Base-by-base conservation (phyloP, 2,329 filamentous ascomycete genomes). In the Exophiala phaeomuriformis region DNA sequence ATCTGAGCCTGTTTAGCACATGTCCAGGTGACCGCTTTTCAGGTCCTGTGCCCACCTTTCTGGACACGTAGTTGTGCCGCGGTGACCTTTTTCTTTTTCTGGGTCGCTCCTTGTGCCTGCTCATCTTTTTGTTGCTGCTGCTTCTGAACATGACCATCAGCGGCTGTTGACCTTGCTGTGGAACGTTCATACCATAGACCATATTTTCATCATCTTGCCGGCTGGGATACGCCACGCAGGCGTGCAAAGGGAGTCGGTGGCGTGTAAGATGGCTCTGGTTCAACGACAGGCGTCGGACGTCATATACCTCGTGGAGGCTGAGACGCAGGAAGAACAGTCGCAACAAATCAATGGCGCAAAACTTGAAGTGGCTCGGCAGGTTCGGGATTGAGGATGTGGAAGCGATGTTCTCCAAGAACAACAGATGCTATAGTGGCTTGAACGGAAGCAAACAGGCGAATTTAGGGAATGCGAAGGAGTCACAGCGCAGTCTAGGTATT, bases 31-130 rank as follows among this genome's bases (percentile, higher is more conserved):
- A 36, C 12, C 5, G 4, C 9, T 46, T 40, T 9, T 36, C 10
- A 19, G 28, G 5, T 30, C 4, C 29, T 33, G 41, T 19, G 28
- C 52, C 32, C 74, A 94, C 91, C 93, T 81, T 95, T 95, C 73
- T 97, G 93, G 57, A 96, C 90, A 56, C 93, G 86, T 59, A 97
- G 76, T 74, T 97, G 90, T 51, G 93, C 93, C 12, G 93, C 89
- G 27, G 93, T 97, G 61, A 98, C 90, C 78, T 96, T 97, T 82
- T 96, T 97, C 81, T 96, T 97, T 77, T 90, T 95, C 51, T 83
- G 81, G 10, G 84, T 85, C 63, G 86, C 84, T 54, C 88, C 89
- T 66, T 90, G 88, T 63, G 90, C 88, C 66, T 88, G 90, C 74
- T 94, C 88, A 75, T 95, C 89, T 78, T 96, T 89, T 78, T 96